These are phyloP conservation scores for Populus euphratica DNA, from an alignment of 345 rosid genomes.

Conservation along the genomic window DNA sequence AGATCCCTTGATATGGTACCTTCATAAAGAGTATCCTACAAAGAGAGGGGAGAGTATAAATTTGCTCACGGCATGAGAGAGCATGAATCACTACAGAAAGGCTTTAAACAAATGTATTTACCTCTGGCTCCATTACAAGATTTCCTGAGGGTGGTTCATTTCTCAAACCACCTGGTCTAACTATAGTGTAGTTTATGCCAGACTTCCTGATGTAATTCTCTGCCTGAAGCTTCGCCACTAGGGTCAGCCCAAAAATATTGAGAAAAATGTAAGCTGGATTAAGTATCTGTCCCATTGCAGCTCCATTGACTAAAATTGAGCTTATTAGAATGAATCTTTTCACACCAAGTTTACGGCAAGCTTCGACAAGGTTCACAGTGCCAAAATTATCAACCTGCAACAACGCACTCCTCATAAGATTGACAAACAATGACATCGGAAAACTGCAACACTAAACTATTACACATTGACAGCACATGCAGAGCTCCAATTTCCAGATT, in stretches of 20 bases:
- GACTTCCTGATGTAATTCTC: constrained; percentile 71
- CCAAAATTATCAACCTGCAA: constrained; percentile 80
- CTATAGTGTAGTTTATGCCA: constrained; percentile 74
- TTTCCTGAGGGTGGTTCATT: constrained; percentile 81
- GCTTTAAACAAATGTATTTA: constrained; percentile 15
- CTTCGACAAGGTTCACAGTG: constrained; percentile 77
- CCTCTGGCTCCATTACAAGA: constrained; percentile 86
- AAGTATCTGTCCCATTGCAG: constrained; percentile 88
- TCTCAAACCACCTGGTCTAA: constrained; percentile 81
- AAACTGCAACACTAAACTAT: background rate
- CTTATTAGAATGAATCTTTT: constrained; percentile 69
- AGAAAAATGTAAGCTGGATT: constrained; percentile 91
- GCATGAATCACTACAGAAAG: background rate
- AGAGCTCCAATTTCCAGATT: background rate
- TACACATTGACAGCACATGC: background rate
- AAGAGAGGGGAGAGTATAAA: background rate
- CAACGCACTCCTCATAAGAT: background rate
- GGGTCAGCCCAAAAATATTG: constrained; percentile 76
- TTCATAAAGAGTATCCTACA: constrained; percentile 69
- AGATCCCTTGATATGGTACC: constrained; percentile 80
- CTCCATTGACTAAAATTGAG: constrained; percentile 90
- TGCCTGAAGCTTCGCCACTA: constrained; percentile 90
- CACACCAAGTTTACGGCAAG: constrained; percentile 64
- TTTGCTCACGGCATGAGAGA: background rate
- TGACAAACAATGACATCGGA: background rate